Evolutionary conservation across 352 stramenopile genomes (phyloP), one percentile per base, ranked within the genome.

Genomic region (Sclerospora graminicola): DNA sequence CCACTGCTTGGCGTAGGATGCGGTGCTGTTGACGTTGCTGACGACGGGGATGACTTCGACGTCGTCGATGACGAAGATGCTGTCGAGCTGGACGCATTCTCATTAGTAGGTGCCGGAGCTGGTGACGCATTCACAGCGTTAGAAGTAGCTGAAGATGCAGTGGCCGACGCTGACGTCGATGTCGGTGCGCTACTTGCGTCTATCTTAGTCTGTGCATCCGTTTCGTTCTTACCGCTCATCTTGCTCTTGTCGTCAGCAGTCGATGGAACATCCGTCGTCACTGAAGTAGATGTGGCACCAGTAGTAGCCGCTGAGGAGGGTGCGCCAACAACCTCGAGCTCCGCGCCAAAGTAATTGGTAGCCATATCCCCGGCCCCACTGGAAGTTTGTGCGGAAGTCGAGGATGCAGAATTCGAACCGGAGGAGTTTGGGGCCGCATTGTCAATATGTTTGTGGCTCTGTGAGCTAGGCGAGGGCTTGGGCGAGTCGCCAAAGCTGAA

Each of bases 401-500:
- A 36, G 0, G 54, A 11, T 6, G 38, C 31, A 4, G 41, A 23
- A 0, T 35, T 27, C 4, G 46, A 4, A 20, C 2, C 8, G 20
- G 41, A 21, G 16, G 51, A 42, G 5, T 16, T 31, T 24, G 35
- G 5, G 4, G 34, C 13, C 9, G 43, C 18, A 8, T 42, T 51
- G 16, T 47, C 45, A 11, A 34, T 20, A 33, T 43, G 16, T 31
- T 61, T 58, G 37, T 55, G 43, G 14, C 5, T 49, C 37, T 54
- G 42, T 5, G 33, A 35, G 11, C 48, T 60, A 32, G 44, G 51
- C 11, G 62, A 68, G 8, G 66, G 58, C 45, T 84, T 86, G 41
- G 79, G 79, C 26, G 79, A 90, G 41, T 88, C 79, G 18, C 68
- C 73, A 42, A 90, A 90, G 57, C 63, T 80, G 24, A 90, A 88